Base-by-base conservation (phyloP, 2,329 filamentous ascomycete genomes). In the Calonectria multiphialidica region DNA sequence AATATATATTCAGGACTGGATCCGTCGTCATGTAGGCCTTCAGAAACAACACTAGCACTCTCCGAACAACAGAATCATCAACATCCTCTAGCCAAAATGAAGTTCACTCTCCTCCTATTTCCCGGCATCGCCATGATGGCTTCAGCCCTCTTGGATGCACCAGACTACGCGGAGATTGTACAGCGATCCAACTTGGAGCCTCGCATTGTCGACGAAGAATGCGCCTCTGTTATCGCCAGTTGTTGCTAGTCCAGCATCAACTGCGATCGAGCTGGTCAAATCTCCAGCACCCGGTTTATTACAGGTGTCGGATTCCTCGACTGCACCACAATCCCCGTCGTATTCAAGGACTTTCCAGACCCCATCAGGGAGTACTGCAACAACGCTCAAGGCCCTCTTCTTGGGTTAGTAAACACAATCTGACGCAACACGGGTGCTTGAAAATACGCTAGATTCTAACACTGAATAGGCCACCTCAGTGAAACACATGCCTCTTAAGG, bases 21-120 rank as follows among this genome's bases (percentile, higher is more conserved):
- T 40, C 23, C 53, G 2, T 59, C 21, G 8, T 2, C 25, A 42
- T 42, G 16, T 25, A 18, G 2, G 7, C 16, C 23, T 12, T 40
- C 18, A 9, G 5, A 18, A 25, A 13, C 33, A 25, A n/a, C 33
- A 12, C 7, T 18, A 40, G 0, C 35, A 16, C 10, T 7, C 5
- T 15, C n/a, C 28, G 23, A 57, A 18, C n/a, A 13, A 21, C 9
- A 10, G 12, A 57, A 8, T 37, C 35, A 8, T 3, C 21, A 18
- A 2, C 15, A 23, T 21, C 9, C 35, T 57, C 23, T 71, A 73
- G 15, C 6, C 23, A 33, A 8, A 66, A 67, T 30, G 71, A 74
- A n/a, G 21, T 55, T 16, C 21, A 28, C 40, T 2, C 62, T 61
- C 10, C 50, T 67, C 21, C 37, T 55, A n/a, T 16, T 53, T 57